Evolutionary conservation across 176 grass and related monocot genomes (phyloP).

Genomic region (Oryza officinalis): DNA sequence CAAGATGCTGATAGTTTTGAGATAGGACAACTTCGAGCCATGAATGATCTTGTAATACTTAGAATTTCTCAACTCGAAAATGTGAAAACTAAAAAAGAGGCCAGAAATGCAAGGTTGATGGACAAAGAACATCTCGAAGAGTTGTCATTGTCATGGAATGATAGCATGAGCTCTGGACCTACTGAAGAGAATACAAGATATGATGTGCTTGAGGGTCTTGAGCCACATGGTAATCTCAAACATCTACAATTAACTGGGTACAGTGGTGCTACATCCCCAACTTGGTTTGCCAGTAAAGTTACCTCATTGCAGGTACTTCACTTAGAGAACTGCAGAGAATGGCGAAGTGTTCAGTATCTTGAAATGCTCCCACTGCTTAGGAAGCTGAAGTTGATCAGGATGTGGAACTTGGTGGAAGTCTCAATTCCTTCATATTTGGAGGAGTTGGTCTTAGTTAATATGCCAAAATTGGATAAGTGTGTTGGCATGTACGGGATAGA

Average conservation of each 20-base stretch:
- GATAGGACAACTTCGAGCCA: constrained; percentile 19
- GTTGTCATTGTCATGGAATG: constrained; percentile 23
- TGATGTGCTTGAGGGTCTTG: constrained; percentile 38
- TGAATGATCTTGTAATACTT: constrained; percentile 32
- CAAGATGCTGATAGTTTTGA: constrained; percentile 7
- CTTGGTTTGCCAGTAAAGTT: background rate
- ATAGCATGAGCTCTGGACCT: background rate
- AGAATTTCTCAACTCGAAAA: constrained; percentile 31
- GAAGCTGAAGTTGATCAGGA: background rate
- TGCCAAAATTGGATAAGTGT: no score
- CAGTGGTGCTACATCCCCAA: background rate
- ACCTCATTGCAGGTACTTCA: constrained; percentile 1
- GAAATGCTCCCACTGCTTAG: constrained; percentile 35
- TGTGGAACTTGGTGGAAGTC: no score
- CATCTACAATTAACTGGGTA: constrained; percentile 28
- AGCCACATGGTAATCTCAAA: constrained; percentile 29
- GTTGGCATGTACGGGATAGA: no score
- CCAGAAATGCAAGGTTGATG: background rate
- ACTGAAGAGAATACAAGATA: background rate
- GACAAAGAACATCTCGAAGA: constrained; percentile 25
- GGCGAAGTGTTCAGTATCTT: constrained; percentile 20
- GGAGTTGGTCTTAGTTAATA: no score
- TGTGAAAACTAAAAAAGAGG: constrained; percentile 32
- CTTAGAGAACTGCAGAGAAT: constrained; percentile 32
- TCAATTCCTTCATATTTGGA: no score